Evolutionary conservation across 805 yeast species (phyloP), one percentile per base, ranked within the genome.

Genomic region (Myxozyma neglecta): DNA sequence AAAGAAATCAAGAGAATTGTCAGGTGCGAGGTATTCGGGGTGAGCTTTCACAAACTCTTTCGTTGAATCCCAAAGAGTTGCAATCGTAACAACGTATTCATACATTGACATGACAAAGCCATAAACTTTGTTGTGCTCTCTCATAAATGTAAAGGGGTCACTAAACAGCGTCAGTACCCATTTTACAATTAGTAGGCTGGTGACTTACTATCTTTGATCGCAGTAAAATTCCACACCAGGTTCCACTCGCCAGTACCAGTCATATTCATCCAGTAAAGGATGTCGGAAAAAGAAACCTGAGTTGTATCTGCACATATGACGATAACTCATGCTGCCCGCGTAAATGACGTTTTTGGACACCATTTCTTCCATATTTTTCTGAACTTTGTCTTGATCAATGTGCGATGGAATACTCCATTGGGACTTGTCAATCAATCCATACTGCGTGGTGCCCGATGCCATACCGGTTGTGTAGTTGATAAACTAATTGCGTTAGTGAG

Each of bases 221-320:
- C 98, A 94, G 73, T 80, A 88, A 73, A 89, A 88, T 70, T 89
- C 85, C 53, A 92, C 91, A 66, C 86, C 90, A 0, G 99, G 99
- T 74, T 93, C 99, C 11, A 93, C 97, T 66, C 99, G 81, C 85
- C 96, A 92, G 76, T 93, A 93, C 80, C 87, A 94, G 64, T 90
- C 93, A 76, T 89, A 94, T 39, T 86, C 79, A 49, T 78, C 73
- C 68, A 92, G 75, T 49, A 90, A 72, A 59, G 85, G 84, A 71
- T 91, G 96, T 71, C 88, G 83, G 77, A 84, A 93, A 76, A 94
- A 94, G 73, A 81, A 89, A 0, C 98, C 97, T 1, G 96, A 87
- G 72, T 94, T 93, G 77, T 88, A 93, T 43, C 97, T 82, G 74
- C 98, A 94, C 98, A 94, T 94, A 74, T 93, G 92, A 72, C 97